phyloP scores from a whole-genome alignment of 768 basidiomycete genomes.

The Boletus patriciae region DNA sequence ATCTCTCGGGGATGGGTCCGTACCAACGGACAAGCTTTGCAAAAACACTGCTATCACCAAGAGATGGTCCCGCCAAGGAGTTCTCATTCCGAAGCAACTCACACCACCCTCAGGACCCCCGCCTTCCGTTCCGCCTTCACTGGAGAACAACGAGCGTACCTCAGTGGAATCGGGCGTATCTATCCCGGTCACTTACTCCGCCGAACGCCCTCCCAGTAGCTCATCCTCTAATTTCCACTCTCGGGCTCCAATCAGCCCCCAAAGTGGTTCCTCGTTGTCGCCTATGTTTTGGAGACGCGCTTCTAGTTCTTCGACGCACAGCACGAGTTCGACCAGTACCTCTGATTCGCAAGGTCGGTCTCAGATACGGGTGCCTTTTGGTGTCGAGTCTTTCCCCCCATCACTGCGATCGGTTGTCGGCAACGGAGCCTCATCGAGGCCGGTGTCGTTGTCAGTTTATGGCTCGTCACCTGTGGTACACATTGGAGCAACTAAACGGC shows the following conservation, averaged over 20 bases:
- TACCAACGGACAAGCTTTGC: constrained; percentile 31
- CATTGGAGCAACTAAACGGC: constrained; percentile 43
- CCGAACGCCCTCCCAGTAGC: constrained; percentile 37
- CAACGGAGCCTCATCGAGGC: constrained; percentile 11
- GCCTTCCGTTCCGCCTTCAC: constrained; percentile 44
- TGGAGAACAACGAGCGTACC: constrained; percentile 22
- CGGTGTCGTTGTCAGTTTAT: constrained; percentile 24
- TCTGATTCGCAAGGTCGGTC: constrained; percentile 37
- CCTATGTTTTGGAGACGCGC: constrained; percentile 56
- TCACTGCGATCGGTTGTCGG: constrained; percentile 9
- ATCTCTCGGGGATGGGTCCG: not conserved
- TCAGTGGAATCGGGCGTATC: constrained; percentile 28
- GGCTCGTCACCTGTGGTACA: constrained; percentile 13
- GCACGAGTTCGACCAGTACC: constrained; percentile 43
- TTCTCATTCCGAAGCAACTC: constrained; percentile 47
- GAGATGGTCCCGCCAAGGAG: constrained; percentile 56
- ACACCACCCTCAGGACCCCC: constrained; percentile 62
- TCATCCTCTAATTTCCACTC: constrained; percentile 39
- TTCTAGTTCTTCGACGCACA: constrained; percentile 51
- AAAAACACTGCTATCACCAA: constrained; percentile 32
- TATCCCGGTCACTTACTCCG: constrained; percentile 32
- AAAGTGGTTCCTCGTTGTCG: constrained; percentile 45
- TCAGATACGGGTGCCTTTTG: constrained; percentile 10
- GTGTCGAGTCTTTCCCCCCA: constrained; percentile 9
- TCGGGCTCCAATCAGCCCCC: constrained; percentile 34